Evolutionary conservation across 495 filamentous ascomycete species (phyloP).

Genomic region (Xylaria castorea): DNA sequence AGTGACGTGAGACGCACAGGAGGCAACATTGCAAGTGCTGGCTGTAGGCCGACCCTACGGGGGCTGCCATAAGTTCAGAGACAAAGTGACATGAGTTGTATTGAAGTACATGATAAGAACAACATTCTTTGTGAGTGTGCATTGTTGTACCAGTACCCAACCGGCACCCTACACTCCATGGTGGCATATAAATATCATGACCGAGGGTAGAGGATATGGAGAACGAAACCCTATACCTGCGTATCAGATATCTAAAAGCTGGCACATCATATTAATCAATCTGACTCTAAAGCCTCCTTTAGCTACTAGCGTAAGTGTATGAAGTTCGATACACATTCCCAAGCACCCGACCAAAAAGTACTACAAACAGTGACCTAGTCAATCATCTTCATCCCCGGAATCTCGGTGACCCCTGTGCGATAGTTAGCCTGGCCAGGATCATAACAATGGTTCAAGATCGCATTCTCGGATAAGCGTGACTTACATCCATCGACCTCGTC

Average conservation of each 20-base stretch:
- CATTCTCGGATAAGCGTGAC: slow-evolving; percentile 25
- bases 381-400: slow-evolving; percentile 36
- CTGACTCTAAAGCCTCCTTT: not conserved
- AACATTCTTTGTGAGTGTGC: not conserved
- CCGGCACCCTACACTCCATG: not conserved
- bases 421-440: slow-evolving; percentile 32
- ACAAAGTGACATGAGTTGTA: not conserved
- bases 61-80: not conserved
- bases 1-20: not conserved
- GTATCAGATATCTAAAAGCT: not conserved
- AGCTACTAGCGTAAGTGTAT: not conserved
- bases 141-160: not conserved
- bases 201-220: not conserved
- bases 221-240: not conserved
- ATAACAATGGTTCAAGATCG: not conserved
- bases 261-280: not conserved
- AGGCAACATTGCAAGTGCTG: not conserved
- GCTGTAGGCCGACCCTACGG: not conserved
- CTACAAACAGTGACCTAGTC: slow-evolving; percentile 16
- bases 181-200: not conserved
- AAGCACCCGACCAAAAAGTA: not conserved
- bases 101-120: not conserved
- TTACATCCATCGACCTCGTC: slow-evolving; percentile 56
- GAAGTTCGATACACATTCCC: not conserved
- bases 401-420: slow-evolving; percentile 33